phyloP scores from a whole-genome alignment of 305 asterid species.

The Fraxinus latifolia region DNA sequence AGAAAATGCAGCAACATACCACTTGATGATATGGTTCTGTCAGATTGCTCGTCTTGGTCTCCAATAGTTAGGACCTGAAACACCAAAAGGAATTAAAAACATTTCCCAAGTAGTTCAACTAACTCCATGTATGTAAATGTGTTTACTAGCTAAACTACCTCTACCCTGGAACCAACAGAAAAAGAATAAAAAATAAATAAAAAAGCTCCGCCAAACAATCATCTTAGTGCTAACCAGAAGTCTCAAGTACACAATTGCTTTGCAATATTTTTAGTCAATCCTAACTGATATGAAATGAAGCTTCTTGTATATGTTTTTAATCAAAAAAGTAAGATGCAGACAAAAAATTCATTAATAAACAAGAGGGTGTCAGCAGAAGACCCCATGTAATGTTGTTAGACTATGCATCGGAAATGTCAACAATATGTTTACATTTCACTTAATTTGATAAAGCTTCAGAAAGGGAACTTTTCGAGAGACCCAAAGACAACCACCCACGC shows the following conservation, averaged over 20 bases:
- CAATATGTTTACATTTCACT: background rate
- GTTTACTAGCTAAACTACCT: background rate
- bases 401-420: background rate
- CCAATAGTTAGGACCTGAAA: conserved; percentile 66
- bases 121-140: background rate
- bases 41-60: conserved; percentile 48
- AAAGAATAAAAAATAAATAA: background rate
- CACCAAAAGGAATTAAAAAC: conserved; percentile 8
- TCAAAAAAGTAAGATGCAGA: background rate
- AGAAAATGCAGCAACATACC: conserved; percentile 18
- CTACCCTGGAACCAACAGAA: background rate
- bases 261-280: background rate
- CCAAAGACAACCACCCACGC: conserved; percentile 11
- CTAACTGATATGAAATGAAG: background rate
- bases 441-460: background rate
- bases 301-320: background rate
- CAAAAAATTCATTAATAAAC: background rate
- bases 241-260: background rate
- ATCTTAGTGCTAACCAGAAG: background rate
- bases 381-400: background rate
- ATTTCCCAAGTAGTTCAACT: background rate
- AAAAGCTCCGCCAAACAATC: background rate
- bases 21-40: conserved; percentile 26
- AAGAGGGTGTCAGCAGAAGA: background rate
- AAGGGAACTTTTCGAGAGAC: background rate